Conservation (phyloP, 257 asterid genomes). For the Solanum tarapatanum region DNA sequence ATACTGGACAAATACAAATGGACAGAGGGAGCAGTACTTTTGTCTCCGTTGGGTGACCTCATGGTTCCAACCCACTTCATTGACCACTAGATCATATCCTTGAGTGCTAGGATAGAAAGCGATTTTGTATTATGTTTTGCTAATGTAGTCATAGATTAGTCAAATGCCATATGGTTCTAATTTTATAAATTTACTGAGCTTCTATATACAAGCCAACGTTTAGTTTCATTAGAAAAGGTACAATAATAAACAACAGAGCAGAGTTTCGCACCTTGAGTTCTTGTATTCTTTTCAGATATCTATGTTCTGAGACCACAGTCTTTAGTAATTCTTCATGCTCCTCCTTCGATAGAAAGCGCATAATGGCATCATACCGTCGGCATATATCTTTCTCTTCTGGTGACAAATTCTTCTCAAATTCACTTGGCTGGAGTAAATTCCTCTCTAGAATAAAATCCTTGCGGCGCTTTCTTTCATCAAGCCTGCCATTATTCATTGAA, state of each 20-base stretch:
- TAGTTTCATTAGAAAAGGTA: neutral
- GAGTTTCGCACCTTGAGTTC: neutral
- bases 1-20: neutral
- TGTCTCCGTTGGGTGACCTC: neutral
- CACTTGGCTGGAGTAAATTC: neutral
- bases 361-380: neutral
- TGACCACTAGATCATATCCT: neutral
- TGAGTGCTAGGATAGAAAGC: neutral
- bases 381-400: neutral
- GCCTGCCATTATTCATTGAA: slow-evolving; percentile 35
- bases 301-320: neutral
- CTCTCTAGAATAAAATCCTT: slow-evolving; percentile 48
- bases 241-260: neutral
- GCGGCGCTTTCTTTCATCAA: slow-evolving; percentile 78
- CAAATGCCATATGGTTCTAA: neutral
- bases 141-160: neutral
- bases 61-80: neutral
- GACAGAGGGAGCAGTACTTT: neutral
- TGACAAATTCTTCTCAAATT: neutral
- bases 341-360: neutral
- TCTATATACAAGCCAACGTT: neutral
- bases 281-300: neutral
- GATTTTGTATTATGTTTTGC: neutral
- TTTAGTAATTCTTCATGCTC: neutral
- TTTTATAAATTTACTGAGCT: neutral